Conservation (phyloP, 306 rosid species). For the Quercus suber region DNA sequence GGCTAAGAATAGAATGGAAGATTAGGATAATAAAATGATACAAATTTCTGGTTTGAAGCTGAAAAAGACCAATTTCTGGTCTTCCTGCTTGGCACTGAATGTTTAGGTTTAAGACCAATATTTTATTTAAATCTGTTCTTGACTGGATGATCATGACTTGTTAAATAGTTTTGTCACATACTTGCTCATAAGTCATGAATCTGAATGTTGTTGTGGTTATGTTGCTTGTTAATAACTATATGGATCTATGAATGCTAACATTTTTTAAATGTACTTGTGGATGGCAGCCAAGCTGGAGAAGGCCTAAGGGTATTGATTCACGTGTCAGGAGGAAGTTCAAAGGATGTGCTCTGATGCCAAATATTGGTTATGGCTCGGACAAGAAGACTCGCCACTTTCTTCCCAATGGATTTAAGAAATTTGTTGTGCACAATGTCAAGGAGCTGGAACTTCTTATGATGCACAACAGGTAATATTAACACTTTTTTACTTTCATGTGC, state of each 20-base stretch:
- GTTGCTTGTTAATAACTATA: neutral
- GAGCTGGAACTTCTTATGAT: constrained; percentile 76
- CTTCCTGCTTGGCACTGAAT: neutral
- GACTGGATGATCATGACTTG: neutral
- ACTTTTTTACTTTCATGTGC: neutral
- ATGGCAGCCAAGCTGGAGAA: constrained; percentile 63
- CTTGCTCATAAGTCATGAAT: neutral
- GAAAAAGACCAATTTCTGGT: neutral
- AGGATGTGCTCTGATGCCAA: constrained; percentile 77
- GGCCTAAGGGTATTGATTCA: constrained; percentile 88
- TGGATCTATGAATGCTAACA: neutral
- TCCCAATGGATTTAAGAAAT: constrained; percentile 78
- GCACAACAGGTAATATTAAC: constrained; percentile 61
- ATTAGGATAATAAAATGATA: neutral
- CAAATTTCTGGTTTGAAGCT: neutral
- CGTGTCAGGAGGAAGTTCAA: constrained; percentile 88
- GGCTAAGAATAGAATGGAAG: too few relatives aligned
- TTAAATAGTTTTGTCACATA: neutral
- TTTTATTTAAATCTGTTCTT: neutral
- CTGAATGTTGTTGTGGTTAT: neutral
- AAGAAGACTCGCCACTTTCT: constrained; percentile 77
- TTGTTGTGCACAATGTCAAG: constrained; percentile 55
- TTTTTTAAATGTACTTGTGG: neutral
- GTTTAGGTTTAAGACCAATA: neutral
- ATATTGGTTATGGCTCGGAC: constrained; percentile 73